phyloP scores from a whole-genome alignment of 441 rosid species.

The Croton setiger region DNA sequence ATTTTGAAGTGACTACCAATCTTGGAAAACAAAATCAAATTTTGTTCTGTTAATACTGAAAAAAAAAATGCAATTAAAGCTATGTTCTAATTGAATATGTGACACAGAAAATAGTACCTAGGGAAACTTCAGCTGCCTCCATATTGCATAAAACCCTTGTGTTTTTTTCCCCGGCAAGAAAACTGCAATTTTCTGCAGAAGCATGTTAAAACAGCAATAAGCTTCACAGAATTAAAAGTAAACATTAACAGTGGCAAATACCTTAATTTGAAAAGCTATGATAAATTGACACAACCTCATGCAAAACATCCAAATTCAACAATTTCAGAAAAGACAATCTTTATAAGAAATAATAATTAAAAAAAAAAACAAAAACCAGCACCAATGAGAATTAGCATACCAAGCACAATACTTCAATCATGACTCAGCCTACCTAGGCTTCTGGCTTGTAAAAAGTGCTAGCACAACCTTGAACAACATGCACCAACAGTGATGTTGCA shows the following conservation, averaged over 20 bases:
- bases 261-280: background rate
- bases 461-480: too few relatives aligned
- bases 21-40: background rate
- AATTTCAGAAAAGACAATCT: background rate
- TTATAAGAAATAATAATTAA: background rate
- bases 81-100: background rate
- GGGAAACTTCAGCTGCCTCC: slow-evolving; percentile 27
- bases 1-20: background rate
- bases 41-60: background rate
- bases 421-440: background rate
- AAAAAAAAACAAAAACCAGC: background rate
- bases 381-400: background rate
- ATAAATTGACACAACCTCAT: background rate
- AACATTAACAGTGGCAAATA: background rate
- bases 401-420: background rate
- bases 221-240: background rate
- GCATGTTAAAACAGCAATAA: slow-evolving; percentile 2
- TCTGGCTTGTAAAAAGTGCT: too few relatives aligned
- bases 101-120: slow-evolving; percentile 22
- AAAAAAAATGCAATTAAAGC: slow-evolving; percentile 1
- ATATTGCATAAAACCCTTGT: slow-evolving; percentile 14
- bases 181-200: slow-evolving; percentile 8
- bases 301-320: background rate
- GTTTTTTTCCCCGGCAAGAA: slow-evolving; percentile 1
- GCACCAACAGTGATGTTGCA: too few relatives aligned